Percentiles rank a stretch among this genome's conserved stretches.
Conservation (phyloP, 2,329 filamentous ascomycete species). For the Colletotrichum endophyticum region DNA sequence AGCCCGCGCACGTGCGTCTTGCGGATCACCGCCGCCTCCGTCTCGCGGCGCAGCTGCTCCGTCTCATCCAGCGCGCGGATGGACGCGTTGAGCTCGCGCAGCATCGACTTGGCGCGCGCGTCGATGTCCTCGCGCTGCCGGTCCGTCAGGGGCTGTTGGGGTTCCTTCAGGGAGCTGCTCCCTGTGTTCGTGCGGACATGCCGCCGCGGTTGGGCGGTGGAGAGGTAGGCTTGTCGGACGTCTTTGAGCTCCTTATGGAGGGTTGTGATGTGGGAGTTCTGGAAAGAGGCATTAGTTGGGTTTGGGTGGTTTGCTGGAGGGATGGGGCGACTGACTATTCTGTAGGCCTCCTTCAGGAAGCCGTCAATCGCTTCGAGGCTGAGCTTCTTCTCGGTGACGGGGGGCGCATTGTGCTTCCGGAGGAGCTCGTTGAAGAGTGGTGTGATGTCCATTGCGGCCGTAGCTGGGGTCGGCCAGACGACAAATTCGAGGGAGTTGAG, state of each 20-base stretch:
- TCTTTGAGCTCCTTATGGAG: slow-evolving; percentile 80
- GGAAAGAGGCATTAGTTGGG: background rate
- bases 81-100: slow-evolving; percentile 83
- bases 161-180: slow-evolving; percentile 29
- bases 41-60: slow-evolving; percentile 81
- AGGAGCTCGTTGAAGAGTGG: slow-evolving; percentile 72
- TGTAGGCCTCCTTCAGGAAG: slow-evolving; percentile 92
- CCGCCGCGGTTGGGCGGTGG: slow-evolving; percentile 71
- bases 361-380: slow-evolving; percentile 70
- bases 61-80: slow-evolving; percentile 83
- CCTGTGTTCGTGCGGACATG: slow-evolving; percentile 47
- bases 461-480: background rate
- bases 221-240: slow-evolving; percentile 91
- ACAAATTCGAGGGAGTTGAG: background rate
- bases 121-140: slow-evolving; percentile 86
- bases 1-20: slow-evolving; percentile 72
- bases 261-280: slow-evolving; percentile 86
- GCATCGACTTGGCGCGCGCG: slow-evolving; percentile 81
- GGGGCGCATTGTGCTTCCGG: slow-evolving; percentile 59
- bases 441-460: slow-evolving; percentile 66
- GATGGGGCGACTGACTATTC: slow-evolving; percentile 68
- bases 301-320: background rate
- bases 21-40: slow-evolving; percentile 71
- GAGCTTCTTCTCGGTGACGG: slow-evolving; percentile 45
- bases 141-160: slow-evolving; percentile 69